Conservation (phyloP, 2,329 filamentous ascomycete genomes). For the Sordariomycetes sp. region DNA sequence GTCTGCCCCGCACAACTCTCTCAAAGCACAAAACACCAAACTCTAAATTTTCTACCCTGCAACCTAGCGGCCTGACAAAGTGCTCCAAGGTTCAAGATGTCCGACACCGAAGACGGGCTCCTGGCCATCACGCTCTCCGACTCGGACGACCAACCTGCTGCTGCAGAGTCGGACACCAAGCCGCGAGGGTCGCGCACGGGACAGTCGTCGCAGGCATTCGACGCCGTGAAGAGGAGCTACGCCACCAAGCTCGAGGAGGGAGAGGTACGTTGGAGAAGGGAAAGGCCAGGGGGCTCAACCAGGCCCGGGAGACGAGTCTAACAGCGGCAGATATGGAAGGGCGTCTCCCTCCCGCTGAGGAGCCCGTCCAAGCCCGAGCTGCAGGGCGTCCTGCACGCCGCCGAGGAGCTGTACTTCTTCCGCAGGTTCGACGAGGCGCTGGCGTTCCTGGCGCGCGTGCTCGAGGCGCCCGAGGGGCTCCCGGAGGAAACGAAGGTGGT, state of each 20-base stretch:
- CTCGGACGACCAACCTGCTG: slow-evolving; percentile 16
- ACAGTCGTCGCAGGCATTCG: slow-evolving; percentile 40
- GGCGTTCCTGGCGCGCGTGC: slow-evolving; percentile 20
- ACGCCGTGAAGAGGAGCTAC: slow-evolving; percentile 32
- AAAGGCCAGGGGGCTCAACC: background rate
- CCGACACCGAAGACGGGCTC: slow-evolving; percentile 18
- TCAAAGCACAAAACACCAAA: no score
- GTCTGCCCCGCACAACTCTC: no score
- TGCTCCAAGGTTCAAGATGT: background rate
- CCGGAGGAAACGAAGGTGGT: background rate
- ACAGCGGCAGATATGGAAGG: slow-evolving; percentile 29
- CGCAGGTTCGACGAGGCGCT: slow-evolving; percentile 32
- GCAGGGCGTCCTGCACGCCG: slow-evolving; percentile 42
- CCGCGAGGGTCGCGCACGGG: slow-evolving; percentile 19
- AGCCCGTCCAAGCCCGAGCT: slow-evolving; percentile 31
- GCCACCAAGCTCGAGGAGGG: slow-evolving; percentile 41
- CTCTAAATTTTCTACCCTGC: no score
- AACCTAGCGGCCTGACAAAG: no score
- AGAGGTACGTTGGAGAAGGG: slow-evolving; percentile 22
- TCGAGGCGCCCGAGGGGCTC: background rate
- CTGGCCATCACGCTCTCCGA: slow-evolving; percentile 20
- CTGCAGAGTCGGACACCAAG: slow-evolving; percentile 14
- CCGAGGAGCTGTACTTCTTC: slow-evolving; percentile 48
- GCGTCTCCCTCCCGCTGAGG: slow-evolving; percentile 28
- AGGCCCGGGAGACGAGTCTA: background rate